Percentiles rank a stretch among this genome's conserved stretches.
Conservation (phyloP, 2,329 filamentous ascomycete genomes). For the Capronia coronata region DNA sequence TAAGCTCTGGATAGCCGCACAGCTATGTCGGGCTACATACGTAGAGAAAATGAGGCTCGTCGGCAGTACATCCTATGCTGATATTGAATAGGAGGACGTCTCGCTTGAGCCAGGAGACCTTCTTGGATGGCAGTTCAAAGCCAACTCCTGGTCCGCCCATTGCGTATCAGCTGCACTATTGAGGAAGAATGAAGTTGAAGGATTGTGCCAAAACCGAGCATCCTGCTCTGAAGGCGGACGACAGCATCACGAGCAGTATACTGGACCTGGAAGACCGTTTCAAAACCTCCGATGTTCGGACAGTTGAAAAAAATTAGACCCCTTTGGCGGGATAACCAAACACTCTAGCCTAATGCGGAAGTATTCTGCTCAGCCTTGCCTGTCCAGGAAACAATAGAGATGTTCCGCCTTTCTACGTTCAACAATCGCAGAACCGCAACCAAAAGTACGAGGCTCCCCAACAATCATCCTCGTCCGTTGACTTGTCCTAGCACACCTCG, state of each 20-base stretch:
- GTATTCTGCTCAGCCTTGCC: background rate
- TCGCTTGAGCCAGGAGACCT: constrained; percentile 23
- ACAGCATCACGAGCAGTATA: too few species aligned
- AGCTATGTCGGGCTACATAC: too few species aligned
- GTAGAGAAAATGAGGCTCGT: constrained; percentile 42
- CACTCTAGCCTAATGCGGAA: too few species aligned
- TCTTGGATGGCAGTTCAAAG: constrained; percentile 30
- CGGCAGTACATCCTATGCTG: constrained; percentile 35
- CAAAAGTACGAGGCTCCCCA: too few species aligned
- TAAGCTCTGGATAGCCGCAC: too few species aligned
- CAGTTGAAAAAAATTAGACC: background rate
- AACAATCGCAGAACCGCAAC: too few species aligned
- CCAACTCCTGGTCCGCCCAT: background rate
- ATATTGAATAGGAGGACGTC: constrained; percentile 42
- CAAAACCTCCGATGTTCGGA: background rate
- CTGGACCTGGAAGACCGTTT: background rate
- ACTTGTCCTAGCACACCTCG: too few species aligned
- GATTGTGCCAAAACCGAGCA: too few species aligned
- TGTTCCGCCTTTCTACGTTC: background rate
- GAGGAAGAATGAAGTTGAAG: too few species aligned
- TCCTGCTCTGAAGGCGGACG: too few species aligned
- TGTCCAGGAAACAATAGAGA: background rate
- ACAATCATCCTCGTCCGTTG: too few species aligned
- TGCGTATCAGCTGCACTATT: too few species aligned
- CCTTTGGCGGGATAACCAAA: background rate